Percentiles rank a stretch among this genome's conserved stretches.
These are phyloP conservation scores for Dichotomopilus funicola DNA, from an alignment of 2,329 filamentous ascomycete genomes.

Conservation along the genomic window DNA sequence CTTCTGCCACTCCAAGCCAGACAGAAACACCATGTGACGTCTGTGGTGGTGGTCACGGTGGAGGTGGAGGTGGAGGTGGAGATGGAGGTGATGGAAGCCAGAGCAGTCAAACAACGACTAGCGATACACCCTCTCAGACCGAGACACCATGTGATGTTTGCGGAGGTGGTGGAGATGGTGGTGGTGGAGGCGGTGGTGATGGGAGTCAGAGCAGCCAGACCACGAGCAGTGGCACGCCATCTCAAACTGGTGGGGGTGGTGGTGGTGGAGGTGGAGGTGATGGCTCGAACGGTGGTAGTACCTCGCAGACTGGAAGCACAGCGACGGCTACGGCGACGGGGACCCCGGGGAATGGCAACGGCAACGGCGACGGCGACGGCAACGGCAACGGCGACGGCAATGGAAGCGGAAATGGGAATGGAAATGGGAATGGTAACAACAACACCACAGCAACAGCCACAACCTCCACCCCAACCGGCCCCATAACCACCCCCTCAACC, in stretches of 20 bases:
- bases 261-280: neutral
- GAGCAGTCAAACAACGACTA: neutral
- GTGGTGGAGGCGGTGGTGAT: no score
- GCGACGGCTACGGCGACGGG: neutral
- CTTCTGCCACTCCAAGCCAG: neutral
- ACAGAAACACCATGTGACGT: neutral
- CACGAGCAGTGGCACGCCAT: neutral
- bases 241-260: neutral
- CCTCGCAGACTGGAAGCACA: neutral
- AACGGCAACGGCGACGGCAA: neutral
- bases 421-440: constrained; percentile 6
- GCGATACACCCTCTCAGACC: neutral
- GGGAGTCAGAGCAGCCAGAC: neutral
- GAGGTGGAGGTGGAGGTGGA: neutral
- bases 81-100: no score
- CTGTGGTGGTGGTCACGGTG: neutral
- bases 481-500: constrained; percentile 8
- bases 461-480: neutral
- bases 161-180: neutral
- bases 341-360: neutral
- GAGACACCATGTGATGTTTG: neutral
- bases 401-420: neutral
- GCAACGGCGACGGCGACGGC: neutral
- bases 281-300: neutral
- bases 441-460: no score